These are phyloP conservation scores for Cardamine chenopodiifolia DNA, from an alignment of 345 rosid genomes.

Conservation along the genomic window DNA sequence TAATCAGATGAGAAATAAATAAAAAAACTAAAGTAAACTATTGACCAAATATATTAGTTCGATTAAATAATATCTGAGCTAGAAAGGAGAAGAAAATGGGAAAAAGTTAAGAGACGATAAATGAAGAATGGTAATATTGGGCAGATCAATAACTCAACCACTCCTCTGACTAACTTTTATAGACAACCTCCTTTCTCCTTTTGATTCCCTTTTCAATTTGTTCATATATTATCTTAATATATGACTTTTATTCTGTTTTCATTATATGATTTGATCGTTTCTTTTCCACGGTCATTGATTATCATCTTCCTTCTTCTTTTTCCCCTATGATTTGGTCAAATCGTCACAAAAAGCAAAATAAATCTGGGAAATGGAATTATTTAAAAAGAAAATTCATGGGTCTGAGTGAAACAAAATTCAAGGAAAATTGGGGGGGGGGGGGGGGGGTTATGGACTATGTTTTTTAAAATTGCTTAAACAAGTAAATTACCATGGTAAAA, in stretches of 20 bases:
- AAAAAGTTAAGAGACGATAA: constrained; percentile 43
- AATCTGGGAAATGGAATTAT: not conserved
- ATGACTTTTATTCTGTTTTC: not conserved
- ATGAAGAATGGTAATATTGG: constrained; percentile 51
- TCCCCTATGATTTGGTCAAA: constrained; percentile 28
- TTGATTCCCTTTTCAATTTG: constrained; percentile 59
- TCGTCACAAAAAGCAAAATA: not conserved
- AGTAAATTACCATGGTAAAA: constrained; percentile 39
- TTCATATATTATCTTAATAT: constrained; percentile 5
- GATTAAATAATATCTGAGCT: not conserved
- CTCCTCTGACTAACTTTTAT: constrained; percentile 77
- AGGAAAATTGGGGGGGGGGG: not conserved
- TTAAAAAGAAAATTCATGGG: not conserved
- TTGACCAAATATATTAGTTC: not conserved
- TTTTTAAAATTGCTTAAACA: constrained; percentile 9
- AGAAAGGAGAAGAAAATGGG: not conserved
- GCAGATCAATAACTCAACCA: constrained; percentile 75
- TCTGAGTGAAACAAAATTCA: not conserved
- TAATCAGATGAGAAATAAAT: not conserved
- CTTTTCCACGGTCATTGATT: constrained; percentile 33
- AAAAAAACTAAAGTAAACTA: not conserved
- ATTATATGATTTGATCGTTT: constrained; percentile 26
- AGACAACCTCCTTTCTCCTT: constrained; percentile 41
- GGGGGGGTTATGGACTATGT: not conserved
- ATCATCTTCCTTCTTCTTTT: constrained; percentile 18